phyloP scores from a whole-genome alignment of 2,329 filamentous ascomycete genomes.

The Colletotrichum limetticola region DNA sequence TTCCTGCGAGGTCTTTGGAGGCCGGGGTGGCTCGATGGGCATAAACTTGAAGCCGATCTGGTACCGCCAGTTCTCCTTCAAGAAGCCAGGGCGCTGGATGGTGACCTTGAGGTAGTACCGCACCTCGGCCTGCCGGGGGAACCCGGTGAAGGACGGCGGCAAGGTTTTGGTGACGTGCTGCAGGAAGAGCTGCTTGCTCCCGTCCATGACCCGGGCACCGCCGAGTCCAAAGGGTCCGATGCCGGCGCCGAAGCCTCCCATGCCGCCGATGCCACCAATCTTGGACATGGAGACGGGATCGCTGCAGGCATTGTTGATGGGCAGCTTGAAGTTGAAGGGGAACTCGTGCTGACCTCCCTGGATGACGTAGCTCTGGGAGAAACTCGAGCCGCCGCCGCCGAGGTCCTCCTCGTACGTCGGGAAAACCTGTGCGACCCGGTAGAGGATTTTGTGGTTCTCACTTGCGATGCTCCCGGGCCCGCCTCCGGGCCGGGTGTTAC shows the following conservation, averaged over 20 bases:
- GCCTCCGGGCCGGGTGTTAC: constrained; percentile 47
- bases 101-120: constrained; percentile 97
- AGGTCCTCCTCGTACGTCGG: constrained; percentile 64
- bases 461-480: constrained; percentile 55
- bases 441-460: constrained; percentile 79
- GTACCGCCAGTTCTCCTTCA: constrained; percentile 87
- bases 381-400: constrained; percentile 52
- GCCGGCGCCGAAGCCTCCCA: constrained; percentile 60
- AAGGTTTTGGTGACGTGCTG: constrained; percentile 85
- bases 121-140: constrained; percentile 88
- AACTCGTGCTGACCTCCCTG: constrained; percentile 79
- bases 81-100: constrained; percentile 85
- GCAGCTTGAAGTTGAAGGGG: constrained; percentile 81
- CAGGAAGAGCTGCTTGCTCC: constrained; percentile 70
- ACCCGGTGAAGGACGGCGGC: constrained; percentile 88
- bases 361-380: constrained; percentile 63
- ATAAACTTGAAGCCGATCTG: constrained; percentile 83
- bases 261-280: constrained; percentile 63
- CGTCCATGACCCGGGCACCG: constrained; percentile 70
- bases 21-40: constrained; percentile 89
- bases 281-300: constrained; percentile 63
- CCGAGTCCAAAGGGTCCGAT: constrained; percentile 59
- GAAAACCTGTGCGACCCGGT: constrained; percentile 79
- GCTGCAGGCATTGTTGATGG: constrained; percentile 80
- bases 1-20: constrained; percentile 75